Conservation (phyloP, 2,329 filamentous ascomycete species). For the Fusarium aywerte region DNA sequence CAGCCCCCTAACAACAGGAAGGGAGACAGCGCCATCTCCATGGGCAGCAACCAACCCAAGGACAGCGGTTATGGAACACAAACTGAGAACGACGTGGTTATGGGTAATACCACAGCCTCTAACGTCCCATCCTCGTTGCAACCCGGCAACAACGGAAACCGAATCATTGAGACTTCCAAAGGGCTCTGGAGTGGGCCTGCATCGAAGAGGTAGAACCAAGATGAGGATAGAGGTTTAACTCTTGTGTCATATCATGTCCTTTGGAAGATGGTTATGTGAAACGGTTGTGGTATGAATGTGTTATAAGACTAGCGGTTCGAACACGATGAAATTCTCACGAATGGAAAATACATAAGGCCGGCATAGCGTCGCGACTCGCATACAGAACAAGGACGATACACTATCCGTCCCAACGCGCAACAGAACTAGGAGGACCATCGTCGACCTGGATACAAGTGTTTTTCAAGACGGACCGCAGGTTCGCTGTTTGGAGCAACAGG, state of each 20-base stretch:
- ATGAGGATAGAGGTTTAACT: neutral
- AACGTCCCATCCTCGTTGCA: conserved; percentile 62
- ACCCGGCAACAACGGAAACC: conserved; percentile 65
- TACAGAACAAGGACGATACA: neutral
- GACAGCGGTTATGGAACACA: conserved; percentile 64
- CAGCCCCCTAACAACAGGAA: conserved; percentile 47
- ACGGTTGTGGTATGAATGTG: conserved; percentile 3
- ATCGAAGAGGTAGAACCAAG: conserved; percentile 41
- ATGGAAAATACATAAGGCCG: neutral
- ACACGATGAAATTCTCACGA: neutral
- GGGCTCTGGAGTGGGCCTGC: conserved; percentile 66
- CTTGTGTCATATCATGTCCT: neutral
- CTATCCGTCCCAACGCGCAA: neutral
- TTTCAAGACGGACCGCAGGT: conserved; percentile 32
- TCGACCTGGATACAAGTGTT: conserved; percentile 7
- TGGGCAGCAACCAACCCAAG: conserved; percentile 49
- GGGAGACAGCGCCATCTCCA: conserved; percentile 59
- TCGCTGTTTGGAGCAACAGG: conserved; percentile 21
- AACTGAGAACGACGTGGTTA: conserved; percentile 53
- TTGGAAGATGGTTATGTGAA: neutral
- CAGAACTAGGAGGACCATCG: neutral
- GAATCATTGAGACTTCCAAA: conserved; percentile 71
- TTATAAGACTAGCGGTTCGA: conserved; percentile 3
- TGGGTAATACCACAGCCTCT: conserved; percentile 57
- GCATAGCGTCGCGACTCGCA: neutral